Percentiles rank a stretch among this genome's conserved stretches.
Conservation (phyloP, 148 eudicot genomes). For the Vaccinium darrowii region DNA sequence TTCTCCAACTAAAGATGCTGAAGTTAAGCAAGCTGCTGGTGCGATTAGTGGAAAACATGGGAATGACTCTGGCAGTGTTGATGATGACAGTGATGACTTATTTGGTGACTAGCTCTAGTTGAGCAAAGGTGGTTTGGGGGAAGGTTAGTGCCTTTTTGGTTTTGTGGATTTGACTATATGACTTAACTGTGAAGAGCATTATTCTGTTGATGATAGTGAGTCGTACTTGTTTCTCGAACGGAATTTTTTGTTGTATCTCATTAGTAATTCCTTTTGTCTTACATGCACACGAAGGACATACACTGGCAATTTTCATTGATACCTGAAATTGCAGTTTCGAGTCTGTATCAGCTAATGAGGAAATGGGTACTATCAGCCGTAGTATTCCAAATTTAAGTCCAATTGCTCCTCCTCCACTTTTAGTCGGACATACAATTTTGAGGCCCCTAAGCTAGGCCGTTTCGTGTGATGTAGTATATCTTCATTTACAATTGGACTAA, state of each 20-base stretch:
- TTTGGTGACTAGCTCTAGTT: slow-evolving; percentile 63
- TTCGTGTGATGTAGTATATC: background rate
- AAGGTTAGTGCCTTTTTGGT: slow-evolving; percentile 10
- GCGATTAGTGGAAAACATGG: slow-evolving; percentile 25
- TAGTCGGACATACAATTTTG: background rate
- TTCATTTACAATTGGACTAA: background rate
- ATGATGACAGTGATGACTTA: slow-evolving; percentile 59
- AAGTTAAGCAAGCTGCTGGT: slow-evolving; percentile 23
- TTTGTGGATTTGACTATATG: slow-evolving; percentile 7
- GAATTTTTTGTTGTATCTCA: slow-evolving; percentile 22
- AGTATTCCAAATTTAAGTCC: background rate
- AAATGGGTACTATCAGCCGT: background rate
- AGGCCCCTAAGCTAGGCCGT: background rate
- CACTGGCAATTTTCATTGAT: background rate
- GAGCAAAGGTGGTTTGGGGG: background rate
- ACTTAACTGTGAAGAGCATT: slow-evolving; percentile 7
- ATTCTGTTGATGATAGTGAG: background rate
- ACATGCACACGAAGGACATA: background rate
- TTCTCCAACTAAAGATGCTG: slow-evolving; percentile 32
- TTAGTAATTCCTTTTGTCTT: background rate
- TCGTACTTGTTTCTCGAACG: slow-evolving; percentile 8
- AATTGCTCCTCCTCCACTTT: background rate
- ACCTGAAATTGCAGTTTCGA: slow-evolving; percentile 10
- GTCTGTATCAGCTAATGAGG: background rate
- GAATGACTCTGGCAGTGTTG: slow-evolving; percentile 24